Evolutionary conservation across 1,284 basidiomycete genomes (phyloP), one percentile per base, ranked within the genome.

Genomic region (Thelephora terrestris): DNA sequence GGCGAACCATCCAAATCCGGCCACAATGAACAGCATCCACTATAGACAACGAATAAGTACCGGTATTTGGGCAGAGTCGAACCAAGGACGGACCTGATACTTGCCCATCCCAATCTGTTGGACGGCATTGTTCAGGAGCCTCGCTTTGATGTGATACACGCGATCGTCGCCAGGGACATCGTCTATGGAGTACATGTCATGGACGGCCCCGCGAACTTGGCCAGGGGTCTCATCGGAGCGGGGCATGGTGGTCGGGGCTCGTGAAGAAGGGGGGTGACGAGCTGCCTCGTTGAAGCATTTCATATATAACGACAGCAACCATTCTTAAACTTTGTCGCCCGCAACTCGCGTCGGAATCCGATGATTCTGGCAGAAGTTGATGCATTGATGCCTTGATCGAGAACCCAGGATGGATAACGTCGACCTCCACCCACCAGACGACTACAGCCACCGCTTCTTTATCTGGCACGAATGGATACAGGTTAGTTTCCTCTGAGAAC

Each of bases 391-490:
- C 5, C 10, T 27, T 5, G 29, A 32, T 32, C 12, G 7, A 32
- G 29, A 10, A 32, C 27, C 27, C 5, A 10, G 4, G 50, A 83
- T 85, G 81, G 82, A 85, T 57, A 64, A 78, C 58, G 76, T 73
- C 59, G 83, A 88, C 58, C 68, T 88, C 37, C 85, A 87, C 57
- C 85, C 85, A 24, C 70, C 75, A 53, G 85, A 88, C 59, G 85
- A 88, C 64, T 82, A 85, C 63, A 82, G 74, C 53, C 81, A 85
- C 61, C 71, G 81, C 12, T 88, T 85, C 66, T 88, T 87, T 66
- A 87, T 88, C 54, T 88, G 85, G 85, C 85, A 87, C 61, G 85
- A 88, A 64, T 88, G 85, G 85, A 81, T 88, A 50, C 79, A 83
- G 73, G 82, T 78, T 45, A 48, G 59, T 51, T 38, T 43, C 44